These are phyloP conservation scores for Acrodontium crateriforme DNA, from an alignment of 2,329 filamentous ascomycete species.

Conservation along the genomic window DNA sequence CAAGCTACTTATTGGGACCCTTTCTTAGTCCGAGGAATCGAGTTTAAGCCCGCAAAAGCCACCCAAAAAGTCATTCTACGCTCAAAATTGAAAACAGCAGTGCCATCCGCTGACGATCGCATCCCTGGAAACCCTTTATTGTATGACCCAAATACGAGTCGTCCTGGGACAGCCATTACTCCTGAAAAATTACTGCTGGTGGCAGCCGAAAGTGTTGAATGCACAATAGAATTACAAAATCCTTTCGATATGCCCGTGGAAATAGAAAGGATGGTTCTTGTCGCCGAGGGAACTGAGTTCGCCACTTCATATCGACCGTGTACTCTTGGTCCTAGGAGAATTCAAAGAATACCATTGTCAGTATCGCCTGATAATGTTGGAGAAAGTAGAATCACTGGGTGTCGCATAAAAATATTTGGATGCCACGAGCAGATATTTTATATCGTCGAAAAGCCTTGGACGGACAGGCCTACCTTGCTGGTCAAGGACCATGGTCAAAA, in stretches of 20 bases:
- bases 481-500: slow-evolving; percentile 41
- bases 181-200: slow-evolving; percentile 53
- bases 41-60: slow-evolving; percentile 40
- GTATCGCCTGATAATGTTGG: slow-evolving; percentile 57
- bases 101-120: too few species aligned
- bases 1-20: slow-evolving; percentile 93
- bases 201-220: slow-evolving; percentile 61
- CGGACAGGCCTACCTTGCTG: slow-evolving; percentile 53
- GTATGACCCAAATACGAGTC: slow-evolving; percentile 82
- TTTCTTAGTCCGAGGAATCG: slow-evolving; percentile 69
- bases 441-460: slow-evolving; percentile 68
- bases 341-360: slow-evolving; percentile 60
- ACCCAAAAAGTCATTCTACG: slow-evolving; percentile 10
- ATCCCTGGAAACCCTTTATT: slow-evolving; percentile 62
- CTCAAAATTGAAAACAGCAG: background rate
- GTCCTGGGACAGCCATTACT: slow-evolving; percentile 38
- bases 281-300: slow-evolving; percentile 60
- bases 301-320: slow-evolving; percentile 51
- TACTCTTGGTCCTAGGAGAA: slow-evolving; percentile 65
- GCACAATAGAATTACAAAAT: slow-evolving; percentile 78
- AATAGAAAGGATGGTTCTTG: slow-evolving; percentile 65
- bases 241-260: slow-evolving; percentile 88
- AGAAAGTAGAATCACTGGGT: slow-evolving; percentile 60
- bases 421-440: slow-evolving; percentile 75
- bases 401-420: slow-evolving; percentile 62